Percentiles rank a stretch among this genome's conserved stretches.
Evolutionary conservation across 73 alveolate species (phyloP).

Genomic region (Tetrahymena thermophila): DNA sequence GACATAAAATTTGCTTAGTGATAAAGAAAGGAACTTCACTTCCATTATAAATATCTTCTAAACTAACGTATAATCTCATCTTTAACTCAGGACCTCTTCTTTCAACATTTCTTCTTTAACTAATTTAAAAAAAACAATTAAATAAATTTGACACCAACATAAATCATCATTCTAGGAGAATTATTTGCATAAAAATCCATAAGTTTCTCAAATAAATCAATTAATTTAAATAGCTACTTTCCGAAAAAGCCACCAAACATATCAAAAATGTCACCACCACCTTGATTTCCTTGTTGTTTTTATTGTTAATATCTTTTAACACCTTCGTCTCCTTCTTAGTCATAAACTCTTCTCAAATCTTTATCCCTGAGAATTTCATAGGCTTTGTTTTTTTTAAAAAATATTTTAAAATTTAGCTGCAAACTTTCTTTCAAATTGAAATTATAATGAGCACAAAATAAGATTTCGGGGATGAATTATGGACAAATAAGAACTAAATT

Average conservation of each 20-base stretch:
- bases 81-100: conserved; percentile 61
- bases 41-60: conserved; percentile 79
- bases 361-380: conserved; percentile 76
- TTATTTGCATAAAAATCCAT: too few relatives aligned
- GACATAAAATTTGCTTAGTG: conserved; percentile 68
- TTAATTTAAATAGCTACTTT: not conserved
- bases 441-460: not conserved
- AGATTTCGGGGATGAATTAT: too few relatives aligned
- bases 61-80: conserved; percentile 59
- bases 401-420: not conserved
- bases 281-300: conserved; percentile 46
- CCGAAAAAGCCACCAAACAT: conserved; percentile 76
- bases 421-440: not conserved
- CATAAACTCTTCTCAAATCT: conserved; percentile 71
- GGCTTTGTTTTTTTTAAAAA: conserved; percentile 30
- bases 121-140: too few relatives aligned
- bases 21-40: conserved; percentile 67
- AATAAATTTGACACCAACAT: too few relatives aligned
- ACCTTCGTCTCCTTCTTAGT: conserved; percentile 81
- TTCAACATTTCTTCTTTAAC: conserved; percentile 45
- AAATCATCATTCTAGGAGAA: not conserved
- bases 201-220: not conserved
- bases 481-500: too few relatives aligned
- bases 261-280: conserved; percentile 72
- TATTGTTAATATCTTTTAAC: conserved; percentile 51